Percentiles rank a stretch among this genome's conserved stretches.
These are phyloP conservation scores for Suhomyces sp. DNA, from an alignment of 805 yeast genomes.

Conservation along the genomic window DNA sequence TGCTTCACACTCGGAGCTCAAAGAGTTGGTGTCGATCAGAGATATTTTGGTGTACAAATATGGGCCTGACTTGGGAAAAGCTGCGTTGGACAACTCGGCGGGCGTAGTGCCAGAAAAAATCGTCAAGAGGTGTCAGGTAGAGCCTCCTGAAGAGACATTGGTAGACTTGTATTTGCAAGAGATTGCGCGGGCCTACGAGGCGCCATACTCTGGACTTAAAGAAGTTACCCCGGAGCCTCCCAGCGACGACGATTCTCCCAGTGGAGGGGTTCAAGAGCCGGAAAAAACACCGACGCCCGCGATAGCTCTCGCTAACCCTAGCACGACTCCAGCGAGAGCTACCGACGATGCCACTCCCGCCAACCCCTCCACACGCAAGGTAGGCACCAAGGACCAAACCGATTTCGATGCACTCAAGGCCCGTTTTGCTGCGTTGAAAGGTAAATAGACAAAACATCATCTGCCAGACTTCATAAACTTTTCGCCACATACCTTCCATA, in stretches of 20 bases:
- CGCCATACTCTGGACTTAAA: conserved; percentile 60
- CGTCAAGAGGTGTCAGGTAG: conserved; percentile 56
- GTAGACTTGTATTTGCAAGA: conserved; percentile 72
- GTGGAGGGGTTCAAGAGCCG: conserved; percentile 16
- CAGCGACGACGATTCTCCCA: conserved; percentile 19
- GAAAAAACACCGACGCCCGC: conserved; percentile 7
- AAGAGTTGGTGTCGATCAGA: conserved; percentile 59
- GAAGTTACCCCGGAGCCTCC: conserved; percentile 10
- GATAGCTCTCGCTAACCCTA: not conserved
- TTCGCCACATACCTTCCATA: not conserved
- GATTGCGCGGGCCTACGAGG: conserved; percentile 76
- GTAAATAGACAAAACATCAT: conserved; percentile 6
- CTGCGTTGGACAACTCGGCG: conserved; percentile 49
- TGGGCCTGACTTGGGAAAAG: conserved; percentile 63
- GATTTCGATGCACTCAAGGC: conserved; percentile 67
- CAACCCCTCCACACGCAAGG: conserved; percentile 8
- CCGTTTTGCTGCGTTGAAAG: conserved; percentile 72
- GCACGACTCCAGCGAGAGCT: not conserved
- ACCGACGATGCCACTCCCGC: conserved; percentile 9
- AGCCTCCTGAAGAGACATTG: conserved; percentile 63
- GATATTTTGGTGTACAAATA: conserved; percentile 62
- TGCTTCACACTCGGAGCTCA: conserved; percentile 70
- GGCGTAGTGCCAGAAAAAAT: conserved; percentile 67
- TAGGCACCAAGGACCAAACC: conserved; percentile 19
- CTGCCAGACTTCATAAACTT: not conserved